Conservation (phyloP, 768 basidiomycete species). For the Leccinum disarticulatum region DNA sequence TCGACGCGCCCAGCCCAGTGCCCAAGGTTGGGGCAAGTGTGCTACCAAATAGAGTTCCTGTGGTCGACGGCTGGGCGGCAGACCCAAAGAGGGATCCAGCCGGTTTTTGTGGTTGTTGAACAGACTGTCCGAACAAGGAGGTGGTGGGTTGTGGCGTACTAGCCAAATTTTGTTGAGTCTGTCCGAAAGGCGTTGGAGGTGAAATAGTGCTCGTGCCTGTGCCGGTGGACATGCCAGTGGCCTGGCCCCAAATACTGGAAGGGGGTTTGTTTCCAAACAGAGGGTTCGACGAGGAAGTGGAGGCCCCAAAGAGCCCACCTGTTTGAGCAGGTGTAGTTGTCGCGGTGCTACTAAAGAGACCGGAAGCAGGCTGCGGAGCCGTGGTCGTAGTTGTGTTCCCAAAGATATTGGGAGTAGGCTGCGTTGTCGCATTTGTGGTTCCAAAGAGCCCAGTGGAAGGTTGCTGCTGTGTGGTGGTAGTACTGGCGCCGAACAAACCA, state of each 20-base stretch:
- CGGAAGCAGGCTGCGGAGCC: slow-evolving; percentile 17
- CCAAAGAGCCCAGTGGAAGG: slow-evolving; percentile 29
- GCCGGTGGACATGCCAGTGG: slow-evolving; percentile 13
- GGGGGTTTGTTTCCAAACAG: slow-evolving; percentile 39
- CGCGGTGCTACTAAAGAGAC: slow-evolving; percentile 29
- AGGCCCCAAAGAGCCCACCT: slow-evolving; percentile 30
- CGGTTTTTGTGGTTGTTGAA: slow-evolving; percentile 24
- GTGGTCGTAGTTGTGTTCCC: slow-evolving; percentile 4
- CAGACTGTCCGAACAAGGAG: slow-evolving; percentile 23
- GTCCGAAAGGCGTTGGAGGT: slow-evolving; percentile 35
- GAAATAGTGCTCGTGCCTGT: slow-evolving; percentile 15
- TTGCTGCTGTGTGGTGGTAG: slow-evolving; percentile 20
- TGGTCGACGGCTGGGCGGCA: slow-evolving; percentile 22
- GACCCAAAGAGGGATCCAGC: slow-evolving; percentile 34
- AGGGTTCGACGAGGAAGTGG: slow-evolving; percentile 28
- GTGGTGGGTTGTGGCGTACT: slow-evolving; percentile 15
- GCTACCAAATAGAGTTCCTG: slow-evolving; percentile 38
- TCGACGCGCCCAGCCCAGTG: slow-evolving; percentile 20
- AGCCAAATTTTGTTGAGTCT: slow-evolving; percentile 16
- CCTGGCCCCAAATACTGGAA: slow-evolving; percentile 30
- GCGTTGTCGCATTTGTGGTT: slow-evolving; percentile 14
- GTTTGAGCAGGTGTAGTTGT: slow-evolving; percentile 20
- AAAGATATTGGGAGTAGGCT: slow-evolving; percentile 28
- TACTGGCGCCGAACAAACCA: slow-evolving; percentile 16
- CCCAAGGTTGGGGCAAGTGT: slow-evolving; percentile 36